Base-by-base conservation (phyloP, 2,329 filamentous ascomycete species). In the Cordyceps tenuipes region DNA sequence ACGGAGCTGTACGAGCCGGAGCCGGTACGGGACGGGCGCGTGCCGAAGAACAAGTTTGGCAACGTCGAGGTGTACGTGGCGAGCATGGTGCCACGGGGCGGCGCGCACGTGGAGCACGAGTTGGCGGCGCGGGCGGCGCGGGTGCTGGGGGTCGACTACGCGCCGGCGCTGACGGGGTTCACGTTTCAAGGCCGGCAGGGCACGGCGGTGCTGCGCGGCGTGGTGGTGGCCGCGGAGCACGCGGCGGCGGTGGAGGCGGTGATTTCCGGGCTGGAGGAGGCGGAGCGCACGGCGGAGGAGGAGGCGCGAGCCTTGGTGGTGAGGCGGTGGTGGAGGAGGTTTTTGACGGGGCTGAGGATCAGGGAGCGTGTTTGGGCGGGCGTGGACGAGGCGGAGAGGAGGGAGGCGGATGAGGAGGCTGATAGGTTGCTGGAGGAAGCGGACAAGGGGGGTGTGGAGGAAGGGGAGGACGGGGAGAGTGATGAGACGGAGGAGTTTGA, bases 31-130 rank as follows among this genome's bases (percentile, higher is more conserved):
- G 75, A 85, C 56, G 92, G 91, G 0, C 78, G 79, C 13, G 82
- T 97, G 1, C 93, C 94, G 0, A 93, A 90, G 74, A 99, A 99
- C 69, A 86, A 88, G 19, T 99, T 91, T 71, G 91, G 91, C 12
- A 99, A 99, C 68, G 87, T 97, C 62, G 94, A 97, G 68, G 82
- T 96, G 44, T 97, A 93, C 70, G 91, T 96, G 12, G 87, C 90
- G 0, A 90, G 85, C 63, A 97, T 99, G 94, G 80, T 97, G 0
- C 94, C 94, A 0, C 74, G 76, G 46, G 93, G 94, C 0, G 92
- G 90, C 1, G 81, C 85, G 2, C 91, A 97, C 70, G 76, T 97
- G 26, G 67, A 72, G 6, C 74, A 79, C 61, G 75, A 81, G 51
- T 68, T 87, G 55, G 87, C 89, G 1, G 77, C 82, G 1, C 82